Base-by-base conservation (phyloP, 495 filamentous ascomycete species). In the Lasiosphaeria miniovina region DNA sequence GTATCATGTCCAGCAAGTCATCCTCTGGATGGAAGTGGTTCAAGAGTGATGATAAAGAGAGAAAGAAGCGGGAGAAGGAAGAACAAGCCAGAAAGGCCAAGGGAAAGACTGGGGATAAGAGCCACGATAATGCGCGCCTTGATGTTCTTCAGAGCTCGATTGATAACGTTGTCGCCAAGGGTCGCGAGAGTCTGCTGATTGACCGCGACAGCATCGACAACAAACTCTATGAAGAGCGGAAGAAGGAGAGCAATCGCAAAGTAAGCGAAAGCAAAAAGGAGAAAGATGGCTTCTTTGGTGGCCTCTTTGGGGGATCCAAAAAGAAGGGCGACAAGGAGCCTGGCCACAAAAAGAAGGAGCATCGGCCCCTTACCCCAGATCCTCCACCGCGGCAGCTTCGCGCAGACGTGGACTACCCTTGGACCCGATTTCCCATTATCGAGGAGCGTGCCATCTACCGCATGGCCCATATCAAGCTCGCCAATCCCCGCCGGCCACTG, bases 391-490 rank as follows among this genome's bases (percentile, higher is more conserved):
- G 84, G 53, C 82, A 83, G 54, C 82, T 95, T 51, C 86, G 84
- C 60, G 86, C 93, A 15, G 95, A 97, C 71, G 76, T 95, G 62
- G 93, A 97, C 74, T 97, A 93, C 74, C 87, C 91, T 61, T 99
- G 93, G 90, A 96, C 91, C 4, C 83, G 94, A 41, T 99, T 99
- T 66, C 89, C 91, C 1, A 93, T 99, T 59, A 79, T 97, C 49
- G 94, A 98, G 75, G 94, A 99, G 74, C 82, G 95, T 50, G 95
- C 94, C 36, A 99, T 99, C 58, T 99, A 99, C 70, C 83, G 94
- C 54, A 96, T 99, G 88, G 94, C 94, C 11, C 94, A 99, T 72
- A 93, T 98, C 74, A 99, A 99, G 74, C 88, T 99, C 54, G 94
- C 94, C 4, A 99, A 99, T 69, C 94, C 94, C 36, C 86, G 94